phyloP scores from a whole-genome alignment of 306 rosid species.

The Vigna hirtella region DNA sequence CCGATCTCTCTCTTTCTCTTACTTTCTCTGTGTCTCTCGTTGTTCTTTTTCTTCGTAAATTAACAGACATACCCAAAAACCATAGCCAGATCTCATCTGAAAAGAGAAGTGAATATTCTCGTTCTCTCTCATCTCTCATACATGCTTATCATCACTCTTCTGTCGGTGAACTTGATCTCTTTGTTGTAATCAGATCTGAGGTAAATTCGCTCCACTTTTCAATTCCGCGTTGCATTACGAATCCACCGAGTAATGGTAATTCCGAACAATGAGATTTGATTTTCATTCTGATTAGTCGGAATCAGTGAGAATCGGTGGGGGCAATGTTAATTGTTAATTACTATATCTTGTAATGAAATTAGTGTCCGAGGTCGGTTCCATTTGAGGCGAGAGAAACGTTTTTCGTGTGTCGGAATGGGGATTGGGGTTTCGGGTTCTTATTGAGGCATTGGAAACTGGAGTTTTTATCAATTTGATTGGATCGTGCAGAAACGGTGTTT shows the following conservation, averaged over 20 bases:
- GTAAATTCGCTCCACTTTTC: slow-evolving; percentile 36
- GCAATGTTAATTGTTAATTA: slow-evolving; percentile 34
- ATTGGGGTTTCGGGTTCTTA: slow-evolving; percentile 35
- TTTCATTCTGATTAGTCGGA: neutral
- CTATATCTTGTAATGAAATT: neutral
- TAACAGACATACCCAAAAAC: slow-evolving; percentile 31
- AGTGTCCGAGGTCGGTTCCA: slow-evolving; percentile 11
- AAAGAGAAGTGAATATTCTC: slow-evolving; percentile 37
- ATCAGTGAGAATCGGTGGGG: neutral
- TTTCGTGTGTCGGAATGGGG: slow-evolving; percentile 25
- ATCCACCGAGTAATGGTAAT: neutral
- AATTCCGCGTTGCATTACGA: neutral
- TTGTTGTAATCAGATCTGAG: slow-evolving; percentile 48
- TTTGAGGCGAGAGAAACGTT: neutral
- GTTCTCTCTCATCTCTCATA: slow-evolving; percentile 15
- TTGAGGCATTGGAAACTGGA: slow-evolving; percentile 21
- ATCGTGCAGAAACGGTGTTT: slow-evolving; percentile 45
- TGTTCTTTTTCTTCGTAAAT: slow-evolving; percentile 24
- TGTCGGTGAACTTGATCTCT: slow-evolving; percentile 43
- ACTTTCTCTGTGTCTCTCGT: neutral
- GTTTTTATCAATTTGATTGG: slow-evolving; percentile 45
- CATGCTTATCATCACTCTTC: slow-evolving; percentile 24
- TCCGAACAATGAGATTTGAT: neutral
- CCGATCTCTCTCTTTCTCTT: neutral
- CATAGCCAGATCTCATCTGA: slow-evolving; percentile 54